These are phyloP conservation scores for Solanum paucissectum DNA, from an alignment of 257 asterid genomes.

Conservation along the genomic window DNA sequence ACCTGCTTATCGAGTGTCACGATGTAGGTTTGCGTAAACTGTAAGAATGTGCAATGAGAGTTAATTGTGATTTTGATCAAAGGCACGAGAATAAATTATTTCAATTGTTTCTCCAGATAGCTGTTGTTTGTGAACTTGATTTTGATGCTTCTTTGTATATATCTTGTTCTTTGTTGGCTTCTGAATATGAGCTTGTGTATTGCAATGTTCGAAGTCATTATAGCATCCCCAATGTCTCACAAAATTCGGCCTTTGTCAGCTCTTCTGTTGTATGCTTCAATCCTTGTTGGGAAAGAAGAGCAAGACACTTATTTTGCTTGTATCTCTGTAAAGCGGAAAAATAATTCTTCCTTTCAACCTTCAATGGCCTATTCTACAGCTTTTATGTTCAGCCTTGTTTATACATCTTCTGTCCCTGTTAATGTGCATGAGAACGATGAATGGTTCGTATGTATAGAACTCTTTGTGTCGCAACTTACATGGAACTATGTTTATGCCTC, in stretches of 20 bases:
- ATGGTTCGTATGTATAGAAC: neutral
- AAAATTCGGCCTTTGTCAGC: neutral
- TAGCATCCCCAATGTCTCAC: neutral
- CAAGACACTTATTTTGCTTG: conserved; percentile 10
- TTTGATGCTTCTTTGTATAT: neutral
- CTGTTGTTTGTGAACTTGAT: neutral
- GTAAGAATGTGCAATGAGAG: neutral
- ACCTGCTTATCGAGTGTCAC: neutral
- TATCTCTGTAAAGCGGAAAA: neutral
- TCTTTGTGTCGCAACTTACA: neutral
- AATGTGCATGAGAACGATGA: neutral
- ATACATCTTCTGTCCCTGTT: neutral
- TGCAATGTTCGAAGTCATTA: neutral
- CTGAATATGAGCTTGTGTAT: neutral
- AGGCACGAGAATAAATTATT: neutral
- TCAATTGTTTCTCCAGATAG: neutral
- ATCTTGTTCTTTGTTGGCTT: neutral
- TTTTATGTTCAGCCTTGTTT: neutral
- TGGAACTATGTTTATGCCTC: neutral
- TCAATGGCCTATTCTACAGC: neutral
- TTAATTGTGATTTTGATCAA: neutral
- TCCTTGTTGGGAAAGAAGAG: conserved; percentile 87
- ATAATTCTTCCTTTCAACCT: neutral
- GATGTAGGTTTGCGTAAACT: neutral
- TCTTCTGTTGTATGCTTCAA: conserved; percentile 57